Conservation (phyloP, 805 yeast genomes). For the Zygotorulaspora chibaensis region DNA sequence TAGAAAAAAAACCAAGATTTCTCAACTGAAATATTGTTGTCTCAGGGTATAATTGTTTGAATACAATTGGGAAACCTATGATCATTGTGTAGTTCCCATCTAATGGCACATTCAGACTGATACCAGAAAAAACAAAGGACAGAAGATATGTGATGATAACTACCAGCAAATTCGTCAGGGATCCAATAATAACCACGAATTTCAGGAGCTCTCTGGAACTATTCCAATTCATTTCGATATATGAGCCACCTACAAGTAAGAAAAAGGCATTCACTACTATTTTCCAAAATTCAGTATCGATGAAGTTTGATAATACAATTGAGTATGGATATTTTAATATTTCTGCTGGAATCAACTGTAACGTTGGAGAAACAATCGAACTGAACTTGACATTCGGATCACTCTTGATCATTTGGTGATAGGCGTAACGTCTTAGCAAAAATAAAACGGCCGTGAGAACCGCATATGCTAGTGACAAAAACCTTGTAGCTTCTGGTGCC, state of each 20-base stretch:
- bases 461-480: slow-evolving; percentile 40
- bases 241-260: slow-evolving; percentile 55
- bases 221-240: slow-evolving; percentile 66
- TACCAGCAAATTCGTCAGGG: slow-evolving; percentile 51
- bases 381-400: slow-evolving; percentile 33
- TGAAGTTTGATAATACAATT: slow-evolving; percentile 55
- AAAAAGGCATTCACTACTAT: slow-evolving; percentile 46
- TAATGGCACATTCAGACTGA: slow-evolving; percentile 41
- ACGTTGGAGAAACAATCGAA: slow-evolving; percentile 47
- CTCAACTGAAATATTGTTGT: slow-evolving; percentile 48
- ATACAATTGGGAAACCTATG: slow-evolving; percentile 56
- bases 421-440: slow-evolving; percentile 39
- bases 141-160: slow-evolving; percentile 21
- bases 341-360: slow-evolving; percentile 61
- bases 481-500: slow-evolving; percentile 47
- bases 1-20: slow-evolving; percentile 38
- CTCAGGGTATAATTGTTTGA: slow-evolving; percentile 63
- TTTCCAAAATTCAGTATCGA: slow-evolving; percentile 50
- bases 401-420: slow-evolving; percentile 13
- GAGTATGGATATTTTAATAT: slow-evolving; percentile 62
- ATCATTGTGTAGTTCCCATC: slow-evolving; percentile 54
- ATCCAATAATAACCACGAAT: slow-evolving; percentile 46
- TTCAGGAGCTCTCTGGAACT: slow-evolving; percentile 44
- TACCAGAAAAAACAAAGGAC: slow-evolving; percentile 26
- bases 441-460: slow-evolving; percentile 41